phyloP scores from a whole-genome alignment of 768 basidiomycete genomes.

The Rhizopogon vulgaris region DNA sequence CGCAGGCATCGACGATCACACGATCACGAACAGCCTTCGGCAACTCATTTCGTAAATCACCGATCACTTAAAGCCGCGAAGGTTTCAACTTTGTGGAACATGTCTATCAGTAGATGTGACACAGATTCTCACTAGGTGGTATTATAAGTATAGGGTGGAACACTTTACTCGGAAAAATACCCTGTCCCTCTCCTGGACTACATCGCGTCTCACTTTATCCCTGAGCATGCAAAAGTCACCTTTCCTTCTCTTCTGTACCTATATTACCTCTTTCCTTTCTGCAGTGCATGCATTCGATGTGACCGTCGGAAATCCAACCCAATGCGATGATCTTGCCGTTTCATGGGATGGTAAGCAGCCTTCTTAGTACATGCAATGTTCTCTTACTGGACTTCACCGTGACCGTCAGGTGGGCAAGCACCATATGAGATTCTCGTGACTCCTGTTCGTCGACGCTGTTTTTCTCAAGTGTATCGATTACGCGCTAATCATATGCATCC shows the following conservation, averaged over 20 bases:
- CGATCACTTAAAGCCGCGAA: too few relatives aligned
- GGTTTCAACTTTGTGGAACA: too few relatives aligned
- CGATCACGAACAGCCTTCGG: too few relatives aligned
- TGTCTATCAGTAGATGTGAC: too few relatives aligned
- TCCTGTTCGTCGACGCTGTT: constrained; percentile 34
- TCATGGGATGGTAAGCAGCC: constrained; percentile 52
- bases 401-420: constrained; percentile 43
- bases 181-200: not conserved
- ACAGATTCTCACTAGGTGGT: not conserved
- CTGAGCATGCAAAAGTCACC: constrained; percentile 20
- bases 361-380: too few relatives aligned
- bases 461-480: constrained; percentile 5
- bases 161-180: not conserved
- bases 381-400: not conserved
- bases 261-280: constrained; percentile 15
- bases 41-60: too few relatives aligned
- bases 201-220: constrained; percentile 1
- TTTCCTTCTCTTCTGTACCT: constrained; percentile 15
- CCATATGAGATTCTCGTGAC: constrained; percentile 45
- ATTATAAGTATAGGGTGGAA: not conserved
- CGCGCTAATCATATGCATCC: not conserved
- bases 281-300: constrained; percentile 37
- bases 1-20: too few relatives aligned
- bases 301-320: constrained; percentile 40
- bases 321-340: constrained; percentile 56